Evolutionary conservation across 495 filamentous ascomycete species (phyloP).

Genomic region (Penicillium daleae): DNA sequence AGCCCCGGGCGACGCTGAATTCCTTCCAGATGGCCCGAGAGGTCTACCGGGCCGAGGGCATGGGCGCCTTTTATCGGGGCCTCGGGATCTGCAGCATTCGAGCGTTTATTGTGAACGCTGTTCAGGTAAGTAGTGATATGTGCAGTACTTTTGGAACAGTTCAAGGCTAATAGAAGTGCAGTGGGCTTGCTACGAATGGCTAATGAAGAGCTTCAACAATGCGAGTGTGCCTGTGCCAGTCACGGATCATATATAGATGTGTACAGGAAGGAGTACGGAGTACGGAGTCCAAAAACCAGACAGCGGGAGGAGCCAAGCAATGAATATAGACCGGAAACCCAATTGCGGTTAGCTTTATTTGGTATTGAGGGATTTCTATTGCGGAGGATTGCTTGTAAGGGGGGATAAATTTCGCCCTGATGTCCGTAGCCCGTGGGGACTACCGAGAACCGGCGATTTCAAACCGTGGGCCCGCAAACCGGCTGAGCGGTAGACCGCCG

Average conservation of each 20-base stretch:
- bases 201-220: slow-evolving; percentile 57
- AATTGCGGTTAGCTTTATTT: slow-evolving; percentile 32
- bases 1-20: slow-evolving; percentile 41
- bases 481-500: slow-evolving; percentile 36
- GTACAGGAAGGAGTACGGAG: no score
- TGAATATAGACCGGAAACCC: slow-evolving; percentile 27
- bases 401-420: slow-evolving; percentile 31
- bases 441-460: slow-evolving; percentile 41
- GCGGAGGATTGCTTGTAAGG: slow-evolving; percentile 35
- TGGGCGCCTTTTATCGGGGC: slow-evolving; percentile 74
- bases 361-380: slow-evolving; percentile 42
- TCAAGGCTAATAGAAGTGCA: slow-evolving; percentile 36
- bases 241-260: slow-evolving; percentile 1
- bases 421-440: slow-evolving; percentile 15
- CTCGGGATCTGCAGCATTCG: slow-evolving; percentile 76
- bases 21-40: slow-evolving; percentile 64
- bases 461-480: slow-evolving; percentile 33
- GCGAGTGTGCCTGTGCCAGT: slow-evolving; percentile 1
- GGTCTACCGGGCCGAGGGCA: slow-evolving; percentile 66
- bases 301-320: slow-evolving; percentile 12
- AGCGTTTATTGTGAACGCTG: slow-evolving; percentile 83
- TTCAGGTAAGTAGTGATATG: slow-evolving; percentile 46
- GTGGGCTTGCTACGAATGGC: slow-evolving; percentile 87
- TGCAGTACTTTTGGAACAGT: not conserved
- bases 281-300: not conserved